Evolutionary conservation across 2,329 filamentous ascomycete genomes (phyloP), one percentile per base, ranked within the genome.

Genomic region (Endoconidiophora polonica): DNA sequence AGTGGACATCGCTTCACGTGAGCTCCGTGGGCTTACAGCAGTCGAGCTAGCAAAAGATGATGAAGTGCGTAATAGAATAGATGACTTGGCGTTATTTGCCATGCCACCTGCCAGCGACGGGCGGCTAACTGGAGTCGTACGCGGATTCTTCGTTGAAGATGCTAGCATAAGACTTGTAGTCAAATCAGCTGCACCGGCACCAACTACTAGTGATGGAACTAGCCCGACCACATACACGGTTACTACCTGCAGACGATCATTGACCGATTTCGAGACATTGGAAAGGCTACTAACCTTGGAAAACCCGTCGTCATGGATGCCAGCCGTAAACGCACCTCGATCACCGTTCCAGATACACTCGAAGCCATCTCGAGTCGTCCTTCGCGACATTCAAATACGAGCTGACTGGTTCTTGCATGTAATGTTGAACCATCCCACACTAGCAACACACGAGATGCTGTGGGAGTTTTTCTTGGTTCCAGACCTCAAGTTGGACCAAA

Each of bases 381-480:
- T 98, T 38, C 82, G 87, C 55, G 87, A 96, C 58, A 82, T 88
- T 47, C 93, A 98, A 61, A 68, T 86, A 42, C 79, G 83, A 14
- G 77, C 94, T 18, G 86, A 98, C 63, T 82, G 79, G 57, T 95
- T 96, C 58, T 68, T 98, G 57, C 86, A 85, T 56, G 86, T 87
- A 16, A 73, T 98, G 55, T 72, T 98, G 23, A 73, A 77, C 6
- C 91, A 98, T 60, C 83, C 90, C 3, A 96, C 91, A 0, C 95
- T 98, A 61, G 77, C 86, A 0, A 94, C 86, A 0, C 93, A 98
- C 60, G 91, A 98, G 66, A 86, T 96, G 74, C 73, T 98, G 2
- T 98, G 91, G 93, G 91, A 98, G 59, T 98, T 98, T 66, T 94
- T 98, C 65, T 73, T 98, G 0, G 88, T 98, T 10, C 91, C 91